These are phyloP conservation scores for Pseudopithomyces maydicus DNA, from an alignment of 2,329 filamentous ascomycete species.

Conservation along the genomic window DNA sequence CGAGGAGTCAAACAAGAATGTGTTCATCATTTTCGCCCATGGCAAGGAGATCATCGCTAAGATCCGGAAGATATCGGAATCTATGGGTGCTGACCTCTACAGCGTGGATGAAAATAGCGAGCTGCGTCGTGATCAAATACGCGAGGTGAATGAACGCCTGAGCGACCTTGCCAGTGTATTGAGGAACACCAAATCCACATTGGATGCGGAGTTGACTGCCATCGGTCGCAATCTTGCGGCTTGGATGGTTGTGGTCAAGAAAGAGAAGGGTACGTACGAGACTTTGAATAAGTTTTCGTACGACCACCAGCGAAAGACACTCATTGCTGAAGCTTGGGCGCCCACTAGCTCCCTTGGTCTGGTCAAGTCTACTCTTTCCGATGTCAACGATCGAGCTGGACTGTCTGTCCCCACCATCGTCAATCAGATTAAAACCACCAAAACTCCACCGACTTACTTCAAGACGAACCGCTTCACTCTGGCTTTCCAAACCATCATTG, in stretches of 20 bases:
- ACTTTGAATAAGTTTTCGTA: constrained; percentile 97
- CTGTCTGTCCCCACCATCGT: constrained; percentile 98
- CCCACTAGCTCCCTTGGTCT: constrained; percentile 87
- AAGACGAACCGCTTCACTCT: constrained; percentile 99
- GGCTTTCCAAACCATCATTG: constrained; percentile 98
- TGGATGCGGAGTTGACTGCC: constrained; percentile 90
- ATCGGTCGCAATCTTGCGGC: constrained; percentile 91
- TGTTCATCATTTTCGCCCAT: constrained; percentile 98
- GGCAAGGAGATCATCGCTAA: constrained; percentile 98
- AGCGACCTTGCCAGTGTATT: constrained; percentile 91
- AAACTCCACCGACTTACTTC: constrained; percentile 95
- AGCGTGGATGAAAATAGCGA: constrained; percentile 98
- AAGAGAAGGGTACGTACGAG: constrained; percentile 97
- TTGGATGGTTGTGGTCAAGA: constrained; percentile 97
- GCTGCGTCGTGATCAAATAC: constrained; percentile 90
- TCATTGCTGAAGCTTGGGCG: constrained; percentile 98
- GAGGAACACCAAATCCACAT: constrained; percentile 90
- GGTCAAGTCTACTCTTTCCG: constrained; percentile 91
- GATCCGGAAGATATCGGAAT: constrained; percentile 98
- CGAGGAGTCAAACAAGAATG: constrained; percentile 92
- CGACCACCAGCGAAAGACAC: constrained; percentile 89
- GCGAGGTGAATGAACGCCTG: constrained; percentile 93
- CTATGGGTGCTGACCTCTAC: constrained; percentile 93
- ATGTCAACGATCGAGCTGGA: constrained; percentile 94
- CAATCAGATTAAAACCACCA: constrained; percentile 96